phyloP scores from a whole-genome alignment of 495 filamentous ascomycete species.

The Xylaria telfairii region DNA sequence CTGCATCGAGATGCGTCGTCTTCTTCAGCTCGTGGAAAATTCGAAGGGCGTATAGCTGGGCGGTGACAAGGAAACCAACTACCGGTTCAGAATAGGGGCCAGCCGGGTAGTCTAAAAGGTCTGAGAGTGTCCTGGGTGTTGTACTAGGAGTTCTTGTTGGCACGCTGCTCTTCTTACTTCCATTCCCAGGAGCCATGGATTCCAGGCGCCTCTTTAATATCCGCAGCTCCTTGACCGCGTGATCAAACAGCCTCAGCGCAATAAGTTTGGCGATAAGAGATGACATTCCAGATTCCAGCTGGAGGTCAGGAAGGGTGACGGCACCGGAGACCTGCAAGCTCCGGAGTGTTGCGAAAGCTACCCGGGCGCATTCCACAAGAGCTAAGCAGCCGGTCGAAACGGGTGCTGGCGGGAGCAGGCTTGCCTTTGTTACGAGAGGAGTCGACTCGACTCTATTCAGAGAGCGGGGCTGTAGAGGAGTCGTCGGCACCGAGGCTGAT shows the following conservation, averaged over 20 bases:
- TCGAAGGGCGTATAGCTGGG: slow-evolving; percentile 59
- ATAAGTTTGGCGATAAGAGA: slow-evolving; percentile 76
- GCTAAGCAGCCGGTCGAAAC: slow-evolving; percentile 46
- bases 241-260: slow-evolving; percentile 71
- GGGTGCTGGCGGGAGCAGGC: slow-evolving; percentile 6
- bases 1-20: slow-evolving; percentile 57
- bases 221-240: slow-evolving; percentile 79
- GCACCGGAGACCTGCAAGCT: slow-evolving; percentile 57
- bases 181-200: slow-evolving; percentile 39
- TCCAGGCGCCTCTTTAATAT: slow-evolving; percentile 69
- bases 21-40: slow-evolving; percentile 58
- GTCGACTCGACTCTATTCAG: slow-evolving; percentile 60
- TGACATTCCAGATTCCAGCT: slow-evolving; percentile 84
- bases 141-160: slow-evolving; percentile 32
- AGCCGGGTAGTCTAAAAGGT: slow-evolving; percentile 66
- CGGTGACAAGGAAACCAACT: slow-evolving; percentile 56
- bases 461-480: slow-evolving; percentile 58
- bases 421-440: slow-evolving; percentile 37
- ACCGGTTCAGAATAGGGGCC: slow-evolving; percentile 45
- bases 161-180: slow-evolving; percentile 35
- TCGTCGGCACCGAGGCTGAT: slow-evolving; percentile 54
- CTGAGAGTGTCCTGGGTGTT: slow-evolving; percentile 57
- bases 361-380: slow-evolving; percentile 75
- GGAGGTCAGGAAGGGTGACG: slow-evolving; percentile 64
- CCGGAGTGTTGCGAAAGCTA: slow-evolving; percentile 74